Base-by-base conservation (phyloP, 2,329 filamentous ascomycete genomes). In the Aspergillus uvarum region DNA sequence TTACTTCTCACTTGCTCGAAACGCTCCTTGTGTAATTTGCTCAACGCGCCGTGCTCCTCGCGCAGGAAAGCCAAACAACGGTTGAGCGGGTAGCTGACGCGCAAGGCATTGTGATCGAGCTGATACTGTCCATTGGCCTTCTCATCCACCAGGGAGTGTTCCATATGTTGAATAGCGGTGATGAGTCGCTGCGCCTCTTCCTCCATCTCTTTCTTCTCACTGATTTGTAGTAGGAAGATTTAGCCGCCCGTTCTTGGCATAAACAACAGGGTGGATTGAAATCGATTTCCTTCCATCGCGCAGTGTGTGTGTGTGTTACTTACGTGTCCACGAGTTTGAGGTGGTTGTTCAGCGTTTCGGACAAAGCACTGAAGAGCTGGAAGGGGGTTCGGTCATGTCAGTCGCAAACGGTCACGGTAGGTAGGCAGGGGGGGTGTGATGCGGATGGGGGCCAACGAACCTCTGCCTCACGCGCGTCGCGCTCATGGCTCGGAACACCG, bases 1-100 rank as follows among this genome's bases (percentile, higher is more conserved):
- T 69, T 80, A 96, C 92, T 97, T 78, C 91, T 94, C 61, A 98
- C 92, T 81, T 98, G 92, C 73, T 97, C 93, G 70, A 92, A 97
- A 62, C 95, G 89, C 77, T 98, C 93, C 64, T 87, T 89, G 76
- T 99, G 93, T 60, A 95, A 80, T 72, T 89, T 91, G 77, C 86
- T 87, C 67, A 98, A 85, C 54, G 90, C 87, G 60, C 81, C 82
- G 71, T 96, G 90, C 79, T 95, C 96, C 75, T 97, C 92, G 76
- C 92, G 94, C 57, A 99, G 82, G 19, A 77, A 79, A 71, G 90
- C 85, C 62, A 99, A 81, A 74, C 96, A 99, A 66, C 86, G 84
- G 51, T 85, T 87, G 59, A 99, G 82, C 1, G 95, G 95, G 67
- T 88, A 95, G 4, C 92, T 94, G 71, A 99, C 85, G 67, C 87